Conservation (phyloP, 129 eudicot genomes). For the Pseudognaphalium luteoalbum region DNA sequence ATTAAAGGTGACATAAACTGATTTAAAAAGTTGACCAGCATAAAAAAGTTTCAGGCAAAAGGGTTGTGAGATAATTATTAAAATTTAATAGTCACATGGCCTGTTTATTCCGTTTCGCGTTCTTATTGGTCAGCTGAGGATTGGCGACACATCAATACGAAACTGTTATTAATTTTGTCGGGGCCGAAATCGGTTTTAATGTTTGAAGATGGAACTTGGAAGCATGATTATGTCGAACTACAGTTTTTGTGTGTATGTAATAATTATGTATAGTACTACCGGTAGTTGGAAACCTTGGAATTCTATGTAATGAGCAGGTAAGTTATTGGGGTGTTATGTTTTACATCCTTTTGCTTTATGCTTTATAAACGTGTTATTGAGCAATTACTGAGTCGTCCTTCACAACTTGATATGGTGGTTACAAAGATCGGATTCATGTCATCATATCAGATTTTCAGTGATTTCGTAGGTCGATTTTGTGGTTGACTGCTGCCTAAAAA, state of each 20-base stretch:
- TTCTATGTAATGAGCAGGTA: not conserved
- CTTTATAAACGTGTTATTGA: not conserved
- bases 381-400: not conserved
- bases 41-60: not conserved
- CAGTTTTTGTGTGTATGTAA: not conserved
- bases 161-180: slow-evolving; percentile 15
- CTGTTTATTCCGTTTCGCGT: slow-evolving; percentile 17
- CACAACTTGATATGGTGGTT: slow-evolving; percentile 1
- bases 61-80: not conserved
- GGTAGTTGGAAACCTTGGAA: not conserved
- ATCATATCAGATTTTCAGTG: not conserved
- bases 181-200: not conserved
- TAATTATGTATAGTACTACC: not conserved
- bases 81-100: not conserved
- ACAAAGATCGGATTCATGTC: not conserved
- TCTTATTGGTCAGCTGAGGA: slow-evolving; percentile 12
- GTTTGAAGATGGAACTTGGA: not conserved
- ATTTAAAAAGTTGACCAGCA: not conserved
- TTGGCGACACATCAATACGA: slow-evolving; percentile 7
- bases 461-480: not conserved
- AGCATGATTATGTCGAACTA: not conserved
- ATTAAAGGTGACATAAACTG: not conserved
- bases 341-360: not conserved
- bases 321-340: not conserved
- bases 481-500: not conserved